Base-by-base conservation (phyloP, 2,329 filamentous ascomycete species). In the Neopestalotiopsis clavispora region DNA sequence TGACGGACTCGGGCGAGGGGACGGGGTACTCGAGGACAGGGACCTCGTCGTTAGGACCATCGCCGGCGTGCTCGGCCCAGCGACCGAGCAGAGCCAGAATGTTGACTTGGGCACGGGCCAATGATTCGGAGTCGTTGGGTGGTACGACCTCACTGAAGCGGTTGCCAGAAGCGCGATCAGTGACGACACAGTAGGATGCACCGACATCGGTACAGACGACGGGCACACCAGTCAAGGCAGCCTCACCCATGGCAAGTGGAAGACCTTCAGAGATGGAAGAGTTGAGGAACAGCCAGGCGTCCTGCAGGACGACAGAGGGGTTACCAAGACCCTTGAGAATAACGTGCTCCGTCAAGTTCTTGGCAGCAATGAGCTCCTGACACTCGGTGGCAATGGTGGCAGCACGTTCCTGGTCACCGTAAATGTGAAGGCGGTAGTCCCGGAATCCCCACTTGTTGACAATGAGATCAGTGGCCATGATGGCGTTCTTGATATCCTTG, bases 401-500 rank as follows among this genome's bases (percentile, higher is more conserved):
- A 17, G 62, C 62, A 9, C 62, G 62, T 30, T 65, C 62, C 62
- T 65, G 62, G 10, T 65, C 62, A 52, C 62, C 62, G 62, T 65
- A 65, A 20, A 65, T 52, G 42, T 65, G 62, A 13, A 65, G 38
- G 6, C 40, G 62, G 42, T 65, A 65, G 62, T 65, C 62, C 12
- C 38, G n/a, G 62, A 65, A 65, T 6, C 62, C 62, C 62, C 62
- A 65, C 62, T 65, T 52, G 40, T 65, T 65, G n/a, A 65, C 62
- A 40, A 65, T 65, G 3, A 65, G 20, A 32, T 65, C 40, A 12
- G 62, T 52, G 42, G 62, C 62, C 62, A 65, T 65, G 62, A 65
- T 65, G 40, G 62, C 62, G 28, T 65, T 65, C 62, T 65, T 65
- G 30, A 65, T 65, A 52, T 65, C 62, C 62, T 65, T 65, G 62